Percentiles rank a stretch among this genome's conserved stretches.
Evolutionary conservation across 164 flowering plant genomes (phyloP).

Genomic region (Kalanchoe fedtschenkoi): DNA sequence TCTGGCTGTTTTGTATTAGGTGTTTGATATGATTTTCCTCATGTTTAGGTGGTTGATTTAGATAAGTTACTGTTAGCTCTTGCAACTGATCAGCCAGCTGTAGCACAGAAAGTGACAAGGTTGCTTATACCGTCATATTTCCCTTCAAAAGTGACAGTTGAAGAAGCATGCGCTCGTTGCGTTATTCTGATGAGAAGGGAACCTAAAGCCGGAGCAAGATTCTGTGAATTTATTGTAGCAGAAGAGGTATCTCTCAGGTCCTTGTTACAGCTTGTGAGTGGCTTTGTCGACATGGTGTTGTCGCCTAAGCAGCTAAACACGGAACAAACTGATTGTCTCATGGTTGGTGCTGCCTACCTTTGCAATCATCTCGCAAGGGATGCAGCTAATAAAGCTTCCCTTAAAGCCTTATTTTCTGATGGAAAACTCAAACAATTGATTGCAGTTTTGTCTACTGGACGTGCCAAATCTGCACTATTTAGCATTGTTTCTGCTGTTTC

Average conservation of each 20-base stretch:
- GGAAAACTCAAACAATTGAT: slow-evolving; percentile 49
- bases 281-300: slow-evolving; percentile 26
- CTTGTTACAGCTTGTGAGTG: slow-evolving; percentile 49
- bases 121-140: slow-evolving; percentile 86
- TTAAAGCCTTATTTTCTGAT: slow-evolving; percentile 48
- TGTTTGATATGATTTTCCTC: slow-evolving; percentile 7
- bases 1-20: neutral
- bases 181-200: slow-evolving; percentile 69
- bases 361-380: slow-evolving; percentile 43
- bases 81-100: slow-evolving; percentile 60
- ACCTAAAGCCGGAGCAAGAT: slow-evolving; percentile 80
- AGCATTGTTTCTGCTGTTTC: slow-evolving; percentile 41
- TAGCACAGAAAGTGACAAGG: slow-evolving; percentile 70
- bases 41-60: slow-evolving; percentile 59
- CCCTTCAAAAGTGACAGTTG: slow-evolving; percentile 45
- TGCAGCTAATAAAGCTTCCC: slow-evolving; percentile 22
- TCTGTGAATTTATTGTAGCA: slow-evolving; percentile 57
- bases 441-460: slow-evolving; percentile 34
- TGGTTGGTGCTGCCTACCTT: slow-evolving; percentile 45
- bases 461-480: slow-evolving; percentile 53
- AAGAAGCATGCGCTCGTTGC: slow-evolving; percentile 80
- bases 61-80: slow-evolving; percentile 53
- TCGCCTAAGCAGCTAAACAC: slow-evolving; percentile 32
- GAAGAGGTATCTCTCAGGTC: slow-evolving; percentile 69
- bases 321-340: slow-evolving; percentile 50